Conservation (phyloP, 2,329 filamentous ascomycete genomes). For the Neofusicoccum sp. region DNA sequence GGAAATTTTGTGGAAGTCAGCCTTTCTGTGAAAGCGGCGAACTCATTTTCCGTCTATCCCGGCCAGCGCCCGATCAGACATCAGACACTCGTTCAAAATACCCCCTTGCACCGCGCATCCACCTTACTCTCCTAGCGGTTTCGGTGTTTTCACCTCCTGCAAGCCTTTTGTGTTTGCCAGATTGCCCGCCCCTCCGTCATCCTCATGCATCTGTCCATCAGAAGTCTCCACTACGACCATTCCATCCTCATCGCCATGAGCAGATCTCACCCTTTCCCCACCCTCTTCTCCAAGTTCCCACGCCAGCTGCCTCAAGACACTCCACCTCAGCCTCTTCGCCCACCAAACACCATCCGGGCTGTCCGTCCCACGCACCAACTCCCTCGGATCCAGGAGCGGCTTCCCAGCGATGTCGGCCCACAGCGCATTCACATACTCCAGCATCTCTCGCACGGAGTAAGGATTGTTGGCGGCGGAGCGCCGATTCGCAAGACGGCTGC, state of each 20-base stretch:
- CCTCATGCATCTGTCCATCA: no score
- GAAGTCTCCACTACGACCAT: not conserved
- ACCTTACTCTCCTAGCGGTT: no score
- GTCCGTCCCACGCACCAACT: not conserved
- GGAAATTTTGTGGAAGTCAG: no score
- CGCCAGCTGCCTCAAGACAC: not conserved
- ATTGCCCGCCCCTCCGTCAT: no score
- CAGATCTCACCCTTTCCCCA: not conserved
- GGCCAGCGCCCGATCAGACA: no score
- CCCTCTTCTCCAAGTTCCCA: not conserved
- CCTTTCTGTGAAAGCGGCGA: no score
- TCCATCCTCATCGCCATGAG: not conserved
- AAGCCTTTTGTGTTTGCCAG: no score
- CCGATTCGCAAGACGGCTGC: not conserved
- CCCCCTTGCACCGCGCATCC: no score
- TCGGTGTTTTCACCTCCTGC: no score
- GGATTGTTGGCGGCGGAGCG: not conserved
- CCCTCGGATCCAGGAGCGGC: slow-evolving; percentile 3
- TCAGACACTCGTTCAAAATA: no score
- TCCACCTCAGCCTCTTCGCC: not conserved
- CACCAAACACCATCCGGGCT: not conserved
- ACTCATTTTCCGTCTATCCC: no score
- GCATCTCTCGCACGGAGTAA: slow-evolving; percentile 5
- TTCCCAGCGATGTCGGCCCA: not conserved
- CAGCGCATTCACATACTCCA: not conserved